These are phyloP conservation scores for Cercospora janseana DNA, from an alignment of 2,329 filamentous ascomycete species.

Conservation along the genomic window DNA sequence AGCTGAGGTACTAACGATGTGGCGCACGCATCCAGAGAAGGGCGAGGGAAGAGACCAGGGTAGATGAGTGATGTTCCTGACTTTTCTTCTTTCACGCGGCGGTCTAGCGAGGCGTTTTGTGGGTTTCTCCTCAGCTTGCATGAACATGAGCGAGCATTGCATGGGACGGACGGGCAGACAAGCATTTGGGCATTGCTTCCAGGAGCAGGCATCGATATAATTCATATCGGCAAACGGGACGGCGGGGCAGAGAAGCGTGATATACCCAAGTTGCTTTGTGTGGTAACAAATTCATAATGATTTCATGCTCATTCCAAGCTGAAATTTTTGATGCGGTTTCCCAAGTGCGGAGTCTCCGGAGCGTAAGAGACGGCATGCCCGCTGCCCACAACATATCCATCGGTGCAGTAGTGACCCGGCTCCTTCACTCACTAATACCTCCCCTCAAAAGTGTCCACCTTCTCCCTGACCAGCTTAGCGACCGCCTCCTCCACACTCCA, in stretches of 20 bases:
- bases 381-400: not conserved
- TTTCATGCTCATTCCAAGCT: not conserved
- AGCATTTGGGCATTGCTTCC: not conserved
- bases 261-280: not conserved
- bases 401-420: no score
- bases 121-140: not conserved
- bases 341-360: no score
- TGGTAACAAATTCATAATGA: not conserved
- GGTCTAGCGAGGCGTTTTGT: not conserved
- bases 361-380: no score
- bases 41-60: not conserved
- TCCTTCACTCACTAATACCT: slow-evolving; percentile 27
- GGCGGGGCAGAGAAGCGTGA: not conserved
- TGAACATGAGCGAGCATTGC: not conserved
- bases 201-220: not conserved
- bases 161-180: not conserved
- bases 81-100: not conserved
- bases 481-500: slow-evolving; percentile 41
- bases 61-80: no score
- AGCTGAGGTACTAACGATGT: slow-evolving; percentile 46
- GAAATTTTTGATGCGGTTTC: no score
- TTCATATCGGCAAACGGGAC: no score
- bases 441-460: slow-evolving; percentile 39
- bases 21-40: not conserved
- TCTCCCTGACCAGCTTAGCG: slow-evolving; percentile 40